A percentile compares a stretch with the other conserved stretches of the same genome.
Evolutionary conservation across 1,284 basidiomycete genomes (phyloP).

Genomic region (Pascua guehoae): DNA sequence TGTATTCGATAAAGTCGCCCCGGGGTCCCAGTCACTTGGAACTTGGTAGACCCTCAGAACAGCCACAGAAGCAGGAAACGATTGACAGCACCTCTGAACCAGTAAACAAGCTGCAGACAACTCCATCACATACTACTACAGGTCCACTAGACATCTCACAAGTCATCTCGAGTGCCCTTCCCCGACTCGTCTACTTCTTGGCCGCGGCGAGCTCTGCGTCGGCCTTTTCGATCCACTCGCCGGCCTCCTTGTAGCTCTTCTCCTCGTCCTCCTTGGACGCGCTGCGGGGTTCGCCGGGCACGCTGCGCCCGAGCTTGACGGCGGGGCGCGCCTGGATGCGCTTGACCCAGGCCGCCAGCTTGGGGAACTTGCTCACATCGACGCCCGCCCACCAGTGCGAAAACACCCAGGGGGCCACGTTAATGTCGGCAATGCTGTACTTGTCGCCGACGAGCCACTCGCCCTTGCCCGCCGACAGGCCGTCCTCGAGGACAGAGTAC

Average conservation of each 20-base stretch:
- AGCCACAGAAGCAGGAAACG: too few species aligned
- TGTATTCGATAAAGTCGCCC: too few species aligned
- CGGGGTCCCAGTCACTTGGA: too few species aligned
- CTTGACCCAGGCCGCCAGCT: constrained; percentile 56
- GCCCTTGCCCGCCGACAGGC: constrained; percentile 53
- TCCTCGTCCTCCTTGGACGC: constrained; percentile 22
- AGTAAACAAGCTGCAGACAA: too few species aligned
- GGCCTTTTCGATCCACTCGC: constrained; percentile 29
- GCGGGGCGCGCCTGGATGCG: constrained; percentile 51
- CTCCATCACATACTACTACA: too few species aligned
- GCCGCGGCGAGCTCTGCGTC: constrained; percentile 21
- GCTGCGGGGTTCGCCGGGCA: constrained; percentile 30
- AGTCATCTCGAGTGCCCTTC: too few species aligned
- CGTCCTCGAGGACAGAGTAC: constrained; percentile 69
- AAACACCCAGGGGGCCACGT: constrained; percentile 54
- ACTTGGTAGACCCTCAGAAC: too few species aligned
- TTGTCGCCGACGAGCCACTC: constrained; percentile 65
- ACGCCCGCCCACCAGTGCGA: constrained; percentile 54
- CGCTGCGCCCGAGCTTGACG: constrained; percentile 47
- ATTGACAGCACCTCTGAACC: too few species aligned
- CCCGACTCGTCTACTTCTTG: constrained; percentile 10
- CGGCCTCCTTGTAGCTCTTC: constrained; percentile 18
- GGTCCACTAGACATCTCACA: too few species aligned
- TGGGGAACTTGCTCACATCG: constrained; percentile 58
- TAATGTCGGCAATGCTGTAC: constrained; percentile 58